phyloP scores from a whole-genome alignment of 2,329 filamentous ascomycete species.

The Xylaria digitata region DNA sequence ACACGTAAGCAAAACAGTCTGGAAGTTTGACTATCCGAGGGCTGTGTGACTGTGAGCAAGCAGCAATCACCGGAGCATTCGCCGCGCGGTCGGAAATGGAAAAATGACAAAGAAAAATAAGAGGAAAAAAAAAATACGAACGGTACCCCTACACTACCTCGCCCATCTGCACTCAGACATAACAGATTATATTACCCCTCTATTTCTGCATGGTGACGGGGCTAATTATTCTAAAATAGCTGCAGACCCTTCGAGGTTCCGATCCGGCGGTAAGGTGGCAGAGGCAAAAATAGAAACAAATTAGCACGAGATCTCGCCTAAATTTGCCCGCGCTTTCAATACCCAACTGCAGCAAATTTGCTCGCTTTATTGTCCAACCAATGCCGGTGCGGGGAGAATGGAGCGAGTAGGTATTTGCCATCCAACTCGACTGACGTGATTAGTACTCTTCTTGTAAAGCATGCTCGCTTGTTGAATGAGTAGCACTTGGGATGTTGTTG shows the following conservation, averaged over 20 bases:
- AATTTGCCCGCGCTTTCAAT: conserved; percentile 17
- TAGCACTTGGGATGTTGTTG: neutral
- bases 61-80: neutral
- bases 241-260: neutral
- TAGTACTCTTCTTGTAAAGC: neutral
- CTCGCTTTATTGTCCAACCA: conserved; percentile 27
- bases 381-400: neutral
- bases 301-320: conserved; percentile 18
- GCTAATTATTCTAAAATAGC: conserved; percentile 40
- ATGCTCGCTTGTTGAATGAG: neutral
- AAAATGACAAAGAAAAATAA: neutral
- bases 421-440: neutral
- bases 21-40: conserved; percentile 12
- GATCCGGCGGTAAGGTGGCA: conserved; percentile 36
- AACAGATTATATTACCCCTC: neutral
- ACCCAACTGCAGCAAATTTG: conserved; percentile 29
- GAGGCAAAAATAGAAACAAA: conserved; percentile 47
- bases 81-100: too few relatives aligned
- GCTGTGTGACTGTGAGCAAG: conserved; percentile 6
- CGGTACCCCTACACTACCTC: too few relatives aligned
- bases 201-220: conserved; percentile 6
- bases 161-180: neutral
- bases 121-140: neutral
- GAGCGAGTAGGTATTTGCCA: neutral
- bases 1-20: neutral